phyloP scores from a whole-genome alignment of 2,329 filamentous ascomycete species.

The Didymella pinodella region DNA sequence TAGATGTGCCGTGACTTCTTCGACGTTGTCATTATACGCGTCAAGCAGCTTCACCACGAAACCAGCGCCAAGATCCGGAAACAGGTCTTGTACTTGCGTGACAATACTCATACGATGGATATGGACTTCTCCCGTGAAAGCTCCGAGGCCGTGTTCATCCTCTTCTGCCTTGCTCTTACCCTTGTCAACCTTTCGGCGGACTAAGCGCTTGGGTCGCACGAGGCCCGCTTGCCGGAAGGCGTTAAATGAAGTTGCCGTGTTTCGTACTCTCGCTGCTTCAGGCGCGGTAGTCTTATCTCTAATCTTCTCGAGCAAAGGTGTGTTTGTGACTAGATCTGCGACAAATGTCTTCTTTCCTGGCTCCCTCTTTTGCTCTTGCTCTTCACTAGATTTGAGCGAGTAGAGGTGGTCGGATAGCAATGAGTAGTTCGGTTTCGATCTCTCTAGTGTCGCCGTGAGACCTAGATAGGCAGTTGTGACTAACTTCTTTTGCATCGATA shows the following conservation, averaged over 20 bases:
- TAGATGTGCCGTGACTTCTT: constrained; percentile 81
- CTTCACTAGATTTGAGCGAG: constrained; percentile 74
- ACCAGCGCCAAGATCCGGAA: constrained; percentile 82
- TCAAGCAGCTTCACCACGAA: constrained; percentile 83
- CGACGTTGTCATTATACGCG: constrained; percentile 77
- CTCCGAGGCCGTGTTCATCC: constrained; percentile 46
- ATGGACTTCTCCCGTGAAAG: constrained; percentile 64
- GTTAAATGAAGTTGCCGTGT: constrained; percentile 68
- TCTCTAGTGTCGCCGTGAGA: constrained; percentile 73
- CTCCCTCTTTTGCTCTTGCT: constrained; percentile 61
- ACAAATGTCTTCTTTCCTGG: constrained; percentile 68
- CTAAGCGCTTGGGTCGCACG: constrained; percentile 61
- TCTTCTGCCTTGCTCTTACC: constrained; percentile 64
- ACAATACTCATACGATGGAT: constrained; percentile 85
- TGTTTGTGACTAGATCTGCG: constrained; percentile 80
- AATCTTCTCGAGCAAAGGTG: constrained; percentile 74
- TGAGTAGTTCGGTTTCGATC: constrained; percentile 72
- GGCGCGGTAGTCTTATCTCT: constrained; percentile 60
- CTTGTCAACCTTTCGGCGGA: constrained; percentile 68
- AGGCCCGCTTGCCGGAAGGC: constrained; percentile 64
- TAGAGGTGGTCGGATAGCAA: constrained; percentile 85
- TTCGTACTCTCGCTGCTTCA: constrained; percentile 64
- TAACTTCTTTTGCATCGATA: constrained; percentile 69
- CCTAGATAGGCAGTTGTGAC: constrained; percentile 79
- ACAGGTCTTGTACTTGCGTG: constrained; percentile 90